Conservation (phyloP, 805 yeast genomes). For the Kuraishia hungarica region DNA sequence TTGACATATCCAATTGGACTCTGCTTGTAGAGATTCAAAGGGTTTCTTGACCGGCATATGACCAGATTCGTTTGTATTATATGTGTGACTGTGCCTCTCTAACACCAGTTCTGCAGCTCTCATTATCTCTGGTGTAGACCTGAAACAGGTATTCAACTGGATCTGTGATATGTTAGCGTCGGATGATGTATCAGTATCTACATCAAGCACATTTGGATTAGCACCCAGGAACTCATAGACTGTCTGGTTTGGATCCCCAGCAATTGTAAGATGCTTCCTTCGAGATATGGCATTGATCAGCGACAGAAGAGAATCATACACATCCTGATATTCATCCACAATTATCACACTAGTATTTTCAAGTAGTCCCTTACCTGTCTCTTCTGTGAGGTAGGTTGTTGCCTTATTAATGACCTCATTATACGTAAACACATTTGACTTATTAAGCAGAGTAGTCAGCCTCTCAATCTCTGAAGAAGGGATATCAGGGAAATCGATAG, state of each 20-base stretch:
- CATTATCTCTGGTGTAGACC: constrained; percentile 53
- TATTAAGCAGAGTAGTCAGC: constrained; percentile 8
- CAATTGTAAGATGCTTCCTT: constrained; percentile 47
- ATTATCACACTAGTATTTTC: constrained; percentile 28
- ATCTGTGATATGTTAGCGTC: constrained; percentile 16
- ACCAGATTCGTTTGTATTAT: constrained; percentile 10
- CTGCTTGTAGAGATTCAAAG: constrained; percentile 24
- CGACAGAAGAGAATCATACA: constrained; percentile 40
- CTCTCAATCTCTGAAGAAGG: neutral
- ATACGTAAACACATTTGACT: constrained; percentile 14
- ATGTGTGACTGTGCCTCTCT: constrained; percentile 8
- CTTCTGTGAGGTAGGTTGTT: neutral
- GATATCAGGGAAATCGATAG: neutral
- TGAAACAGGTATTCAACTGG: constrained; percentile 41
- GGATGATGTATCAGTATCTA: constrained; percentile 6
- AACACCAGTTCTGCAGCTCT: constrained; percentile 27
- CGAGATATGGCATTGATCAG: constrained; percentile 30
- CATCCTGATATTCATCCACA: constrained; percentile 72
- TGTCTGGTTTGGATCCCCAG: constrained; percentile 68
- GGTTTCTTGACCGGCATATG: constrained; percentile 17
- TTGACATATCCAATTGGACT: constrained; percentile 30
- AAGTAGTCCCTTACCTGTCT: neutral
- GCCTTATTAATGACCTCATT: constrained; percentile 16
- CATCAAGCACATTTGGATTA: constrained; percentile 22
- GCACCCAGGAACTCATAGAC: constrained; percentile 63